phyloP scores from a whole-genome alignment of 495 filamentous ascomycete genomes.

The Cenococcum geophilum region DNA sequence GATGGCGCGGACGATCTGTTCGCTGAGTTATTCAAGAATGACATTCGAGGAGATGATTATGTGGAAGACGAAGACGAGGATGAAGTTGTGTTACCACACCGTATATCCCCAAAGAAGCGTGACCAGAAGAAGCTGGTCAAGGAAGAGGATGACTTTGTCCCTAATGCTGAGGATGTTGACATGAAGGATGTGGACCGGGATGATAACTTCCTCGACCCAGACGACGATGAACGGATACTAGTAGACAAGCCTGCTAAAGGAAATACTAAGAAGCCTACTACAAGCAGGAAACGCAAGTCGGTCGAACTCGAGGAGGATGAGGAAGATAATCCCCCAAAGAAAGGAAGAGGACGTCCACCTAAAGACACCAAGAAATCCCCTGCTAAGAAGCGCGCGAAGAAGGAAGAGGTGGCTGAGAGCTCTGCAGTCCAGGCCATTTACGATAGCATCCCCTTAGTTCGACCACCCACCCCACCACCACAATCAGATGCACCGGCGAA shows the following conservation, averaged over 20 bases:
- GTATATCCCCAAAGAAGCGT: slow-evolving; percentile 25
- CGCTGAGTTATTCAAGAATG: slow-evolving; percentile 31
- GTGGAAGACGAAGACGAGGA: slow-evolving; percentile 33
- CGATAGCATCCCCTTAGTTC: slow-evolving; percentile 74
- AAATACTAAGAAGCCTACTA: slow-evolving; percentile 37
- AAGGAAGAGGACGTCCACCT: slow-evolving; percentile 27
- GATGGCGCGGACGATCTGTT: slow-evolving; percentile 33
- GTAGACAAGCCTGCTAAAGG: slow-evolving; percentile 38
- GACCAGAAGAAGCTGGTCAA: slow-evolving; percentile 29
- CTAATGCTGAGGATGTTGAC: slow-evolving; percentile 36
- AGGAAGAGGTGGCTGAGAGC: slow-evolving; percentile 55
- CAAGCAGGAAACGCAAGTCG: slow-evolving; percentile 54
- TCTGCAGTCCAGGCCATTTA: slow-evolving; percentile 72
- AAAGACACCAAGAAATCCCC: slow-evolving; percentile 25
- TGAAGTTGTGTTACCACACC: slow-evolving; percentile 26
- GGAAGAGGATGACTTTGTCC: slow-evolving; percentile 33
- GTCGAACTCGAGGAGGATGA: slow-evolving; percentile 42
- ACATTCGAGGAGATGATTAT: slow-evolving; percentile 36
- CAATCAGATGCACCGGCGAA: slow-evolving; percentile 50
- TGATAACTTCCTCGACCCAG: slow-evolving; percentile 39
- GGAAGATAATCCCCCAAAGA: slow-evolving; percentile 43
- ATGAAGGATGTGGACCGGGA: slow-evolving; percentile 41
- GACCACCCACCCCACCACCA: slow-evolving; percentile 75
- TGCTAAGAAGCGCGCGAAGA: slow-evolving; percentile 48
- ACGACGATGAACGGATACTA: slow-evolving; percentile 35